phyloP scores from a whole-genome alignment of 1,284 basidiomycete genomes.

The Peniophora sp. region DNA sequence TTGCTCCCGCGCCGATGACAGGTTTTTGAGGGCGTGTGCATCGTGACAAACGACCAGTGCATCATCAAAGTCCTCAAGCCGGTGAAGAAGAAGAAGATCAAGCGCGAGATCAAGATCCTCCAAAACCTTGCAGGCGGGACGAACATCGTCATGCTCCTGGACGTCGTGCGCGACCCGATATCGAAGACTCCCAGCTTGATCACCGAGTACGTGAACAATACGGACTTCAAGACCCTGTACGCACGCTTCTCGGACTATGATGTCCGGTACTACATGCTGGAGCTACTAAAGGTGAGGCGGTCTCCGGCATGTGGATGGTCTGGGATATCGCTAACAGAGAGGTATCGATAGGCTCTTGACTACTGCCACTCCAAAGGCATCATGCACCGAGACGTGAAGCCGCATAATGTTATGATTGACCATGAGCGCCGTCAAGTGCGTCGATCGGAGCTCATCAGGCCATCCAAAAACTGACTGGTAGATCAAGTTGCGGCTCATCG shows the following conservation, averaged over 20 bases:
- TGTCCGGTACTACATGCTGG: slow-evolving; percentile 94
- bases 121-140: slow-evolving; percentile 96
- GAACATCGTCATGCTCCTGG: slow-evolving; percentile 83
- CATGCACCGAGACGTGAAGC: slow-evolving; percentile 99
- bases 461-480: not conserved
- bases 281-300: slow-evolving; percentile 82
- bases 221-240: slow-evolving; percentile 97
- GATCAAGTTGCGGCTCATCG: slow-evolving; percentile 84
- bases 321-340: slow-evolving; percentile 6
- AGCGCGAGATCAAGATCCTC: slow-evolving; percentile 98
- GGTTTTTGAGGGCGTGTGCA: slow-evolving; percentile 97
- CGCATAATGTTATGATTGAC: slow-evolving; percentile 99
- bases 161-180: slow-evolving; percentile 90
- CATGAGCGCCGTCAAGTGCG: slow-evolving; percentile 89
- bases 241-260: slow-evolving; percentile 93
- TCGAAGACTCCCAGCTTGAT: slow-evolving; percentile 97
- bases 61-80: slow-evolving; percentile 99
- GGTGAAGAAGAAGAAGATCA: slow-evolving; percentile 99
- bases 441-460: not conserved
- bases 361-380: slow-evolving; percentile 98
- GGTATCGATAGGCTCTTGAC: slow-evolving; percentile 76
- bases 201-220: slow-evolving; percentile 76
- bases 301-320: not conserved
- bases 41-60: slow-evolving; percentile 90
- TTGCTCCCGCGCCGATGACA: slow-evolving; percentile 19